A percentile compares a stretch with the other conserved stretches of the same genome.
Evolutionary conservation across 2,329 filamentous ascomycete species (phyloP).

Genomic region (Alternaria sp.): DNA sequence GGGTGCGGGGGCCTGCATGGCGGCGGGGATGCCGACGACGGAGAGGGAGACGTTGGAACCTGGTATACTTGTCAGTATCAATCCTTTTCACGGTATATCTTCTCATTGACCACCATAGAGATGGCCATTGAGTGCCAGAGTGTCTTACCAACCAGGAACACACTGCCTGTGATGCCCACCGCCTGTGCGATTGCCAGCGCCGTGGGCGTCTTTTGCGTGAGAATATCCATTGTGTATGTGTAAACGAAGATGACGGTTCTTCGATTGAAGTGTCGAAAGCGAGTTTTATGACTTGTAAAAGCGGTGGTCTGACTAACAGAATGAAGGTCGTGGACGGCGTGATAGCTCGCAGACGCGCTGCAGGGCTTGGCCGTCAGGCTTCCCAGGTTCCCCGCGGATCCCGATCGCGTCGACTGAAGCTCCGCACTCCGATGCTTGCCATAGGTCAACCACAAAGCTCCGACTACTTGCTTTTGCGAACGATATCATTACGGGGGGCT

Average conservation of each 20-base stretch:
- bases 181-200: slow-evolving; percentile 57
- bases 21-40: slow-evolving; percentile 56
- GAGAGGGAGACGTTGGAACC: slow-evolving; percentile 41
- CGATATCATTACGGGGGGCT: background rate
- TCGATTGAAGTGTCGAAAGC: background rate
- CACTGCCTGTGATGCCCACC: slow-evolving; percentile 59
- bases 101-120: background rate
- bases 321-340: background rate
- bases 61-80: background rate
- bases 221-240: slow-evolving; percentile 27
- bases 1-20: slow-evolving; percentile 62
- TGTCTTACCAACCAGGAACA: slow-evolving; percentile 52
- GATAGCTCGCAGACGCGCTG: background rate
- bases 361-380: background rate
- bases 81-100: background rate
- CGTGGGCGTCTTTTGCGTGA: slow-evolving; percentile 32
- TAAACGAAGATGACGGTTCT: background rate
- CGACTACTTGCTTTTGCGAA: background rate
- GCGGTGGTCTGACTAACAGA: background rate
- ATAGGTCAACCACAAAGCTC: background rate
- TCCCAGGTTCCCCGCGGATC: slow-evolving; percentile 3
- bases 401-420: slow-evolving; percentile 1
- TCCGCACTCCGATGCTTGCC: background rate
- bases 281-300: background rate
- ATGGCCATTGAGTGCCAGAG: background rate